Evolutionary conservation across 495 filamentous ascomycete genomes (phyloP), one percentile per base, ranked within the genome.

Genomic region (Podospora pseudocomata): DNA sequence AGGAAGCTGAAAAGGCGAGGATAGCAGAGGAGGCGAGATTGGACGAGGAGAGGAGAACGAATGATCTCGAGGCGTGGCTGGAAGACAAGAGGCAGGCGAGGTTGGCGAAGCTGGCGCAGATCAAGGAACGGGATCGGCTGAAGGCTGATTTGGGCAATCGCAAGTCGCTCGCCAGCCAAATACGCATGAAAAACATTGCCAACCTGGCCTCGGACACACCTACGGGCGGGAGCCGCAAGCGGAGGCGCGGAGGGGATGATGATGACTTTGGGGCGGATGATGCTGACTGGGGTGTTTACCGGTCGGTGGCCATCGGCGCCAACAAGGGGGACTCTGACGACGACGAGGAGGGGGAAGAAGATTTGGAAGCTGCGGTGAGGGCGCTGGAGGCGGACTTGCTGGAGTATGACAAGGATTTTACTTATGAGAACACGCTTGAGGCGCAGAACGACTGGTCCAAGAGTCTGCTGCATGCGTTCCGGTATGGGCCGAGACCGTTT

Each of bases 121-220:
- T 98, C 78, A 96, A 96, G 77, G 96, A 98, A 67, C 89, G 94
- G 32, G 92, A 97, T 68, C 86, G 95, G 26, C 85, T 97, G 64
- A 97, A 95, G 77, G 90, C 91, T 1, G 95, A 99, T 72, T 85
- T 97, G 0, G 92, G 93, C 28, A 97, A 98, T 76, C 91, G 95
- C 68, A 99, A 99, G 76, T 97, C 93, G 0, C 86, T 97, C 13
- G 96, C 96, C 13, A 92, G 88, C 65, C 95, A 97, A 73, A 93
- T 95, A 82, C 91, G 95, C 32, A 99, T 99, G 95, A 97, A 98
- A 80, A 92, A 87, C 18, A 90, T 99, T n/a, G 96, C 95, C 55
- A 97, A 96, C 71, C 89, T 99, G 2, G 95, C 95, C 18, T 93
- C 94, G 0, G 95, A 99, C 78, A 88, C 88, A 20, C 94, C 94